These are phyloP conservation scores for Ceratocystis harringtonii DNA, from an alignment of 2,329 filamentous ascomycete genomes.

Conservation along the genomic window DNA sequence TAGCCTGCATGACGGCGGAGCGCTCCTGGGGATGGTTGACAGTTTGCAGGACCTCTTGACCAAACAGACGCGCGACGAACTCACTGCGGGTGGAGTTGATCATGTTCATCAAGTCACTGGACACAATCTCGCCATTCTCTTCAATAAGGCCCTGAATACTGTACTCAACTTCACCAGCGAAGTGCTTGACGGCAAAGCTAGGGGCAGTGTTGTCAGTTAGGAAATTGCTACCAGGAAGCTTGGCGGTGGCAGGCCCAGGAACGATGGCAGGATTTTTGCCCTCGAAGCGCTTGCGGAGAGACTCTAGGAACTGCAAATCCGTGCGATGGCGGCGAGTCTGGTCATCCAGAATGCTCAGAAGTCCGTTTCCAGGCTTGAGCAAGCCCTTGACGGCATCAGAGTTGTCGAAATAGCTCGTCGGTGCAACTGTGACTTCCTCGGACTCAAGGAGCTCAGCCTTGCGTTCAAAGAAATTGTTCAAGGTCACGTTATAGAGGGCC, in stretches of 20 bases:
- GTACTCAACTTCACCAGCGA: slow-evolving; percentile 93
- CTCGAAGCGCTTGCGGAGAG: slow-evolving; percentile 80
- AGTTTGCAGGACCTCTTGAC: slow-evolving; percentile 87
- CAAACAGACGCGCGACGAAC: slow-evolving; percentile 81
- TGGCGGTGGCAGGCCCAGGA: slow-evolving; percentile 58
- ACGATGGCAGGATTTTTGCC: slow-evolving; percentile 84
- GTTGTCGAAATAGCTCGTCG: slow-evolving; percentile 96
- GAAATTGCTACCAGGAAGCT: slow-evolving; percentile 79
- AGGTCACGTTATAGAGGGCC: slow-evolving; percentile 77
- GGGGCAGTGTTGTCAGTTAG: slow-evolving; percentile 65
- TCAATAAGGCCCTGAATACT: slow-evolving; percentile 74
- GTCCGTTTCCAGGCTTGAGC: slow-evolving; percentile 79
- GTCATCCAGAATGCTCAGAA: slow-evolving; percentile 89
- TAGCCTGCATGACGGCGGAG: slow-evolving; percentile 84
- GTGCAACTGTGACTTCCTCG: slow-evolving; percentile 78
- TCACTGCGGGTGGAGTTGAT: slow-evolving; percentile 76
- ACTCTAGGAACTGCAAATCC: slow-evolving; percentile 81
- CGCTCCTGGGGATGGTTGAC: slow-evolving; percentile 86
- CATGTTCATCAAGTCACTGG: slow-evolving; percentile 87
- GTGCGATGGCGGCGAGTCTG: slow-evolving; percentile 81
- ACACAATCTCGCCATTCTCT: slow-evolving; percentile 92
- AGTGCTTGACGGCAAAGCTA: slow-evolving; percentile 83
- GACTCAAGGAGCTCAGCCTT: slow-evolving; percentile 87
- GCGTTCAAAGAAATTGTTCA: slow-evolving; percentile 91
- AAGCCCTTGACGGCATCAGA: slow-evolving; percentile 84